Evolutionary conservation across 371 early-diverging fungal species (phyloP).

Genomic region (Mortierella sp.): DNA sequence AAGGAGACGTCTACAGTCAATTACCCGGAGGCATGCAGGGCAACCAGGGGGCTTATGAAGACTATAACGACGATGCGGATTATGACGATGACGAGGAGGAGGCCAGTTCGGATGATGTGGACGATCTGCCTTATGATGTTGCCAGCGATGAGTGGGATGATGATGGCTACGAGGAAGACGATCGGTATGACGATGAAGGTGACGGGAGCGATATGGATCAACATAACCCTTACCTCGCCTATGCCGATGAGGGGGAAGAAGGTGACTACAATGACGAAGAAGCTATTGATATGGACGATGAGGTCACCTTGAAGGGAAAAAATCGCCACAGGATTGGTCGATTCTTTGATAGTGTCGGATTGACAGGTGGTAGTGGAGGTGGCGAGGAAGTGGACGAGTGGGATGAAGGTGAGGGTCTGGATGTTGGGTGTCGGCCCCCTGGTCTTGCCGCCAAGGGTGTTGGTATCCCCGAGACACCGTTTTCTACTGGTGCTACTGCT

Average conservation of each 20-base stretch:
- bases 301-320: constrained; percentile 43
- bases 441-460: constrained; percentile 9
- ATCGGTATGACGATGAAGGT: constrained; percentile 37
- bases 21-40: constrained; percentile 55
- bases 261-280: constrained; percentile 25
- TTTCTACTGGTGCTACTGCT: neutral
- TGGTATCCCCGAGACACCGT: neutral
- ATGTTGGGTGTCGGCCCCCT: constrained; percentile 44
- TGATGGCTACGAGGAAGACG: constrained; percentile 49
- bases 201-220: constrained; percentile 40
- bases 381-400: constrained; percentile 31
- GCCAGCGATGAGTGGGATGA: constrained; percentile 55
- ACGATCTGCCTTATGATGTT: constrained; percentile 48
- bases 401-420: constrained; percentile 47
- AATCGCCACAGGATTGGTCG: constrained; percentile 54
- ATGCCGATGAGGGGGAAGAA: constrained; percentile 29
- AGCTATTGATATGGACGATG: constrained; percentile 24
- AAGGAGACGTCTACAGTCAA: constrained; percentile 36
- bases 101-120: constrained; percentile 30
- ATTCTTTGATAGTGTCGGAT: constrained; percentile 30
- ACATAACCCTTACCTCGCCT: constrained; percentile 61
- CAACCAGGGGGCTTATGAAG: constrained; percentile 16
- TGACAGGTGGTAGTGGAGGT: neutral
- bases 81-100: constrained; percentile 1
- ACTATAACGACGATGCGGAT: constrained; percentile 12